phyloP scores from a whole-genome alignment of 225 moss, liverwort and hornwort species.

The Rhytidiadelphus loreus region DNA sequence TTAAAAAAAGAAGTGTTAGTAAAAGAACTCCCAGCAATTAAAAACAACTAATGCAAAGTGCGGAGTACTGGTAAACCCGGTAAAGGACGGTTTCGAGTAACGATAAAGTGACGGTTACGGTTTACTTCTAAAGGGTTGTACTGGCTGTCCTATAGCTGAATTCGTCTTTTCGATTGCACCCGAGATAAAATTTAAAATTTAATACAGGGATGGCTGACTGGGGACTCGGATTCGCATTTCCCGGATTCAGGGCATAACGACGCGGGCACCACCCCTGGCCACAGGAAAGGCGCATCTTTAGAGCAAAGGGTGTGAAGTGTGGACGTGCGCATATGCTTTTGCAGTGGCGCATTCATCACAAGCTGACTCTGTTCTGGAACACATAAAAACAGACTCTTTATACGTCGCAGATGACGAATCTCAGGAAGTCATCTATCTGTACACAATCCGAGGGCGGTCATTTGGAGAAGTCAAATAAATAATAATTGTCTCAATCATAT shows the following conservation, averaged over 20 bases:
- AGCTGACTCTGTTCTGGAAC: background rate
- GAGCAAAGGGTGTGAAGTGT: background rate
- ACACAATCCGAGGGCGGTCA: background rate
- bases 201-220: background rate
- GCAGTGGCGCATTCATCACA: background rate
- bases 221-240: too few relatives aligned
- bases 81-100: background rate
- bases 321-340: background rate
- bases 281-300: background rate
- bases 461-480: background rate
- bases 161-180: background rate
- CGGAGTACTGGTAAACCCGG: background rate
- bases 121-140: background rate
- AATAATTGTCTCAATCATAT: background rate
- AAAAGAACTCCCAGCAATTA: background rate
- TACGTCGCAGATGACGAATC: background rate
- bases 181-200: too few relatives aligned
- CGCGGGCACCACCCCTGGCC: background rate
- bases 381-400: background rate
- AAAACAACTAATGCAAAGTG: background rate
- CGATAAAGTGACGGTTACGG: background rate
- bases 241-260: background rate
- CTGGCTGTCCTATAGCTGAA: background rate
- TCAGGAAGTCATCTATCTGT: background rate
- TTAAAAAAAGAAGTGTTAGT: too few relatives aligned